These are phyloP conservation scores for Starmera pachycereana DNA, from an alignment of 805 yeast species.

Conservation along the genomic window DNA sequence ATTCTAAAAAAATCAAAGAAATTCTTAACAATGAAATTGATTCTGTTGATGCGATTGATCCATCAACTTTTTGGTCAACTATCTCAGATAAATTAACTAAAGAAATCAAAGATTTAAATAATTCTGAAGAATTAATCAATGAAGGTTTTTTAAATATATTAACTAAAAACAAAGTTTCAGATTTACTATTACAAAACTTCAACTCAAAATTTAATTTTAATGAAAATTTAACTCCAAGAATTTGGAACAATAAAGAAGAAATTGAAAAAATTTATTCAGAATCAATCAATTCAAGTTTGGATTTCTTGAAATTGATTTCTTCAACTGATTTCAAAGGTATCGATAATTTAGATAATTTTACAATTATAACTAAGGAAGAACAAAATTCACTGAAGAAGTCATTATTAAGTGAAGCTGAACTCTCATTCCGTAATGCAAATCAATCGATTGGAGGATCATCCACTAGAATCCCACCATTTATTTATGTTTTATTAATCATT, in stretches of 20 bases:
- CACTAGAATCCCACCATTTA: slow-evolving; percentile 75
- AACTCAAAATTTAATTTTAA: slow-evolving; percentile 81
- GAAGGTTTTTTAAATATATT: slow-evolving; percentile 32
- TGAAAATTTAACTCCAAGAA: slow-evolving; percentile 66
- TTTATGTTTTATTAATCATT: slow-evolving; percentile 60
- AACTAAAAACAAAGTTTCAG: slow-evolving; percentile 38
- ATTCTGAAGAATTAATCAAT: slow-evolving; percentile 49
- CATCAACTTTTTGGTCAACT: slow-evolving; percentile 51
- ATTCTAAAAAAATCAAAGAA: slow-evolving; percentile 19
- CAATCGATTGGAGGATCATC: slow-evolving; percentile 71
- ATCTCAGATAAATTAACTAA: slow-evolving; percentile 34
- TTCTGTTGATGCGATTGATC: not conserved
- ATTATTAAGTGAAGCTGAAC: slow-evolving; percentile 68
- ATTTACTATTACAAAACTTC: slow-evolving; percentile 74
- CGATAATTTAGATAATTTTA: no score
- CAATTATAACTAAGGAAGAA: no score
- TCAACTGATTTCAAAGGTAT: slow-evolving; percentile 12
- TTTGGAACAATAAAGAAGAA: slow-evolving; percentile 69
- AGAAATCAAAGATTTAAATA: slow-evolving; percentile 35
- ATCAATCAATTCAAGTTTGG: slow-evolving; percentile 50
- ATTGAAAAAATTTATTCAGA: slow-evolving; percentile 53
- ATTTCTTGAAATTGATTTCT: slow-evolving; percentile 44
- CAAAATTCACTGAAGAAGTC: slow-evolving; percentile 45
- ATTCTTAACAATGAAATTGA: slow-evolving; percentile 36
- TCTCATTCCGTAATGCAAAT: slow-evolving; percentile 77